These are phyloP conservation scores for Lolium rigidum DNA, from an alignment of 176 grass and related monocot genomes.

Conservation along the genomic window DNA sequence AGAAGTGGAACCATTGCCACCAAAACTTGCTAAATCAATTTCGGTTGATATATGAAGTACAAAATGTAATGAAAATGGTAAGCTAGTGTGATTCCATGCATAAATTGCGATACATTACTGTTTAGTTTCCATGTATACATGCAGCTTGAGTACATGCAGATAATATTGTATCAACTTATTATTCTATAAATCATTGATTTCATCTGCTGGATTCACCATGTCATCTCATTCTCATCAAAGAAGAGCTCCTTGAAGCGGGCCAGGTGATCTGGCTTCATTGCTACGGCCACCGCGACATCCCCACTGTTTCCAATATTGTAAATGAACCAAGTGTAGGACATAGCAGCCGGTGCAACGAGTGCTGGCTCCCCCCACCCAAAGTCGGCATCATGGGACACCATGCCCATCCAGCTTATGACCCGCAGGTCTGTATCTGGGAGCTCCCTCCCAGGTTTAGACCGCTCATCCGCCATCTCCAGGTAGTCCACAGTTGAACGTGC, in stretches of 20 bases:
- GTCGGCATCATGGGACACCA: too few species aligned
- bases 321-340: slow-evolving; percentile 44
- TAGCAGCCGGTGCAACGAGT: slow-evolving; percentile 44
- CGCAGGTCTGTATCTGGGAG: slow-evolving; percentile 9
- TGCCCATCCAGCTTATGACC: too few species aligned
- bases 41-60: too few species aligned
- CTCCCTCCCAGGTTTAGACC: slow-evolving; percentile 7
- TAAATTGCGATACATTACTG: too few species aligned
- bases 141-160: neutral
- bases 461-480: slow-evolving; percentile 36
- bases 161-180: neutral
- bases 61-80: too few species aligned
- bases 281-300: slow-evolving; percentile 31
- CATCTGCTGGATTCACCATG: neutral
- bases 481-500: slow-evolving; percentile 45
- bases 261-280: slow-evolving; percentile 48
- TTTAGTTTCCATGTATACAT: neutral
- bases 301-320: slow-evolving; percentile 45
- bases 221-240: slow-evolving; percentile 30
- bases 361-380: slow-evolving; percentile 56
- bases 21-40: too few species aligned
- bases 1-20: too few species aligned
- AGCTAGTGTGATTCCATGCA: too few species aligned
- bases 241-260: slow-evolving; percentile 52
- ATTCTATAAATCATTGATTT: neutral